Conservation (phyloP, 2,329 filamentous ascomycete genomes). For the Drechslerella dactyloides region DNA sequence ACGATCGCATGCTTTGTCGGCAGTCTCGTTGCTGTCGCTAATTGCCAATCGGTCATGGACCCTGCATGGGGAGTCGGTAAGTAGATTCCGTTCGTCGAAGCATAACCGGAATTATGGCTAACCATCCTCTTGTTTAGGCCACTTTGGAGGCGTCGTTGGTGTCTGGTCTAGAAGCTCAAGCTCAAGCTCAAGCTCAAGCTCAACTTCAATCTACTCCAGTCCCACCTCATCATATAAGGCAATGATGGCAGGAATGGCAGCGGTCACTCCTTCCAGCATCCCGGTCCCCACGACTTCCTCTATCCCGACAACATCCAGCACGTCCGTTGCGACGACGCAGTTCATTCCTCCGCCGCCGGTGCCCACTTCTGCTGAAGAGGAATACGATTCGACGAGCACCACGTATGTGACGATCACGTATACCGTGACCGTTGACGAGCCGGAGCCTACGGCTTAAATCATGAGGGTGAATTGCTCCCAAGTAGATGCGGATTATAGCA, state of each 20-base stretch:
- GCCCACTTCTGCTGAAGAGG: not conserved
- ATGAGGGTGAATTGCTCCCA: not conserved
- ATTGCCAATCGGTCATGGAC: slow-evolving; percentile 29
- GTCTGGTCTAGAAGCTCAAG: slow-evolving; percentile 22
- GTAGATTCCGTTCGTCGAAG: slow-evolving; percentile 5
- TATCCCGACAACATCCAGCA: not conserved
- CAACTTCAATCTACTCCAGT: not conserved
- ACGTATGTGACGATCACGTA: not conserved
- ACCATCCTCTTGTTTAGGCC: slow-evolving; percentile 19
- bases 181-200: slow-evolving; percentile 3
- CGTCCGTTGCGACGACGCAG: not conserved
- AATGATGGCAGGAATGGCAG: not conserved
- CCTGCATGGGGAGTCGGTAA: slow-evolving; percentile 43
- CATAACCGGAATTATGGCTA: not conserved
- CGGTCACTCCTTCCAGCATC: not conserved
- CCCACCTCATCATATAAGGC: not conserved
- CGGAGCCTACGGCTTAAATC: not conserved
- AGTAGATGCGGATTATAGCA: not conserved
- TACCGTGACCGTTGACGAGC: not conserved
- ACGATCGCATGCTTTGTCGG: slow-evolving; percentile 25
- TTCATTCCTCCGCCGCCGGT: not conserved
- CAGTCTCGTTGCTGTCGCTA: slow-evolving; percentile 16
- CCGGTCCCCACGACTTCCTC: not conserved
- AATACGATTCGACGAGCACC: not conserved
- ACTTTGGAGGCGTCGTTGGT: slow-evolving; percentile 37